phyloP scores from a whole-genome alignment of 2,329 filamentous ascomycete genomes.

The Aureobasidium sp. region DNA sequence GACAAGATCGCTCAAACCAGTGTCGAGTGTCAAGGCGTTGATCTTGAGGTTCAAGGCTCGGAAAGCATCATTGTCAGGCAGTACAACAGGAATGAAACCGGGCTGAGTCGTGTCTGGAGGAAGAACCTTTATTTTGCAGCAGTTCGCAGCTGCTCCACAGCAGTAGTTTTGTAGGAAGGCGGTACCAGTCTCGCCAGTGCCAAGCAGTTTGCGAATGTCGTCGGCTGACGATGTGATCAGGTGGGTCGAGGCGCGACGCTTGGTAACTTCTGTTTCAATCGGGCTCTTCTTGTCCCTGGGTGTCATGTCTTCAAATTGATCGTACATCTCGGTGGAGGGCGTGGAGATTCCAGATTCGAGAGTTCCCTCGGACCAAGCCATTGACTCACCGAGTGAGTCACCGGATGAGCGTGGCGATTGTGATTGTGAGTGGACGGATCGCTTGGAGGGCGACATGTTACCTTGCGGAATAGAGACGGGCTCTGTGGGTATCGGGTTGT shows the following conservation, averaged over 20 bases:
- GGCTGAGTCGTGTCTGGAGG: constrained; percentile 37
- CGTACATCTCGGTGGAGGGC: constrained; percentile 34
- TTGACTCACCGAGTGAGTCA: constrained; percentile 31
- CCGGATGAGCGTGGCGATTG: constrained; percentile 31
- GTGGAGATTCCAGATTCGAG: constrained; percentile 34
- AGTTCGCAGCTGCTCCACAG: constrained; percentile 49
- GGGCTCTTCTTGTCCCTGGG: background rate
- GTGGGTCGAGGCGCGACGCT: constrained; percentile 57
- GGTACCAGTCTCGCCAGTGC: constrained; percentile 46
- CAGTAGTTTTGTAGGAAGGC: constrained; percentile 55
- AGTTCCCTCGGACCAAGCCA: constrained; percentile 24
- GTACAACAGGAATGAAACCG: constrained; percentile 38
- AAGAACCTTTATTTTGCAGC: constrained; percentile 51
- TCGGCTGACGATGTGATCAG: constrained; percentile 50
- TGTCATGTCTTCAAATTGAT: constrained; percentile 35
- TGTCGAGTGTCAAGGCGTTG: constrained; percentile 60
- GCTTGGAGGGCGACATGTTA: constrained; percentile 7
- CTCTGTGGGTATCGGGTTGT: constrained; percentile 38
- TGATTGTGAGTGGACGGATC: constrained; percentile 10
- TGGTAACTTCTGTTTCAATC: constrained; percentile 13
- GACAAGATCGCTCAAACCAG: constrained; percentile 59
- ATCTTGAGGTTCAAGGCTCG: constrained; percentile 69
- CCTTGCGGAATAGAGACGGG: constrained; percentile 22
- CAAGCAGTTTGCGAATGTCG: constrained; percentile 50
- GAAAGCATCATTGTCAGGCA: constrained; percentile 79